A percentile compares a stretch with the other conserved stretches of the same genome.
Evolutionary conservation across 148 eudicot species (phyloP).

Genomic region (Rhododendron ferrugineum): DNA sequence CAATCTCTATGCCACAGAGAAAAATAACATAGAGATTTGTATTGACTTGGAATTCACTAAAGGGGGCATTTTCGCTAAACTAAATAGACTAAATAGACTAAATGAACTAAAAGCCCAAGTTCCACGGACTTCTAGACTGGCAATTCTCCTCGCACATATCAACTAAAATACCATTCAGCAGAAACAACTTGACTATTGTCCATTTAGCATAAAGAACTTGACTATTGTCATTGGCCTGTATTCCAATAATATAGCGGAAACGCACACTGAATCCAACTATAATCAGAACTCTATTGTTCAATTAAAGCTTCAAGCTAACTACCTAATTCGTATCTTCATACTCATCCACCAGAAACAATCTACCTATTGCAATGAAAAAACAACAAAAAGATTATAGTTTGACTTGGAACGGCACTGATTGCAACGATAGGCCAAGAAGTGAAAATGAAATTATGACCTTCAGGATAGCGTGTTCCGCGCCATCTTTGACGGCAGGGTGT

Average conservation of each 20-base stretch:
- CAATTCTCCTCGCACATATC: not conserved
- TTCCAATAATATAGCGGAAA: not conserved
- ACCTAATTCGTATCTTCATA: too few relatives aligned
- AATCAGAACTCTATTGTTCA: not conserved
- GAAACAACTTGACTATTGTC: not conserved
- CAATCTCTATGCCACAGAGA: not conserved
- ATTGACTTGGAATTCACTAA: not conserved
- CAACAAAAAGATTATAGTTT: not conserved
- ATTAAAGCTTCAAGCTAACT: not conserved
- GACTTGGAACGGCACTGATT: not conserved
- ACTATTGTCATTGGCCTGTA: not conserved
- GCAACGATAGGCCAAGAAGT: not conserved
- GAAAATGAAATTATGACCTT: conserved; percentile 41
- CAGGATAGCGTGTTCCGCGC: conserved; percentile 94
- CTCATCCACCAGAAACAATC: not conserved
- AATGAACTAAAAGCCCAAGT: not conserved
- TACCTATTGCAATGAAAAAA: not conserved
- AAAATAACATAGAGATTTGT: not conserved
- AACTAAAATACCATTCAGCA: too few relatives aligned
- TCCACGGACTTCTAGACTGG: not conserved
- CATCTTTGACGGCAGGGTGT: conserved; percentile 91
- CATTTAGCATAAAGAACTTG: not conserved
- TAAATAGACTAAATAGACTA: too few relatives aligned
- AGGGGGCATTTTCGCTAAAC: too few relatives aligned
- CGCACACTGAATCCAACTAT: not conserved